These are phyloP conservation scores for Tylopilus plumbeoviolaceoides DNA, from an alignment of 768 basidiomycete genomes.

Conservation along the genomic window DNA sequence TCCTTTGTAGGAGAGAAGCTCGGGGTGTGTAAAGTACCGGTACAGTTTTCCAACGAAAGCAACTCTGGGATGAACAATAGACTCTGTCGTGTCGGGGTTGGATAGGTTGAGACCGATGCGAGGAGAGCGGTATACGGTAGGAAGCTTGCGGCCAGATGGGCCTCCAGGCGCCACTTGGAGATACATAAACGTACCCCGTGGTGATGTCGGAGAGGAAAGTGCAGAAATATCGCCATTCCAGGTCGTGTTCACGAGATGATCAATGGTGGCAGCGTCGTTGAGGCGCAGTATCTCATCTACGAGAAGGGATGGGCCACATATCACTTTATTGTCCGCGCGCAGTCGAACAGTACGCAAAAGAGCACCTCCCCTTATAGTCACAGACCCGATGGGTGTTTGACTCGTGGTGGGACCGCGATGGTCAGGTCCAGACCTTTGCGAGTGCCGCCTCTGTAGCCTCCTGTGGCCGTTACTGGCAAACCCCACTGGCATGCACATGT, in stretches of 20 bases:
- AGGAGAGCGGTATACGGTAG: conserved; percentile 56
- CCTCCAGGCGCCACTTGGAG: conserved; percentile 8
- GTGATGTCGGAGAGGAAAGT: conserved; percentile 32
- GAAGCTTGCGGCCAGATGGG: conserved; percentile 1
- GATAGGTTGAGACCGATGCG: conserved; percentile 78
- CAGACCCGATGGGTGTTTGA: conserved; percentile 2
- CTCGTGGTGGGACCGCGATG: conserved; percentile 36
- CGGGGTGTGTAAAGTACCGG: conserved; percentile 60
- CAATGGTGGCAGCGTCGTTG: conserved; percentile 44
- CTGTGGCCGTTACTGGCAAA: conserved; percentile 39
- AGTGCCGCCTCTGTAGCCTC: conserved; percentile 63
- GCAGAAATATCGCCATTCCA: conserved; percentile 60
- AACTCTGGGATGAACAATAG: conserved; percentile 45
- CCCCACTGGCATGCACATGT: conserved; percentile 37
- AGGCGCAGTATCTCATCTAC: conserved; percentile 66
- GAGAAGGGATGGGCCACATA: conserved; percentile 74
- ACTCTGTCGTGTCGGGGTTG: conserved; percentile 48
- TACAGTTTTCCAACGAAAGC: conserved; percentile 57
- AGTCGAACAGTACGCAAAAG: conserved; percentile 64
- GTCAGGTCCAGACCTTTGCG: conserved; percentile 80
- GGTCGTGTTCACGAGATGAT: conserved; percentile 51
- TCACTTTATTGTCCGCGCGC: conserved; percentile 43
- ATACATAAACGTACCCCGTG: conserved; percentile 25
- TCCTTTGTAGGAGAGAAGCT: conserved; percentile 59
- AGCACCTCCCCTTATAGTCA: conserved; percentile 54